Evolutionary conservation across 2,329 filamentous ascomycete species (phyloP), one percentile per base, ranked within the genome.

Genomic region (Aspergillus arachidicola): DNA sequence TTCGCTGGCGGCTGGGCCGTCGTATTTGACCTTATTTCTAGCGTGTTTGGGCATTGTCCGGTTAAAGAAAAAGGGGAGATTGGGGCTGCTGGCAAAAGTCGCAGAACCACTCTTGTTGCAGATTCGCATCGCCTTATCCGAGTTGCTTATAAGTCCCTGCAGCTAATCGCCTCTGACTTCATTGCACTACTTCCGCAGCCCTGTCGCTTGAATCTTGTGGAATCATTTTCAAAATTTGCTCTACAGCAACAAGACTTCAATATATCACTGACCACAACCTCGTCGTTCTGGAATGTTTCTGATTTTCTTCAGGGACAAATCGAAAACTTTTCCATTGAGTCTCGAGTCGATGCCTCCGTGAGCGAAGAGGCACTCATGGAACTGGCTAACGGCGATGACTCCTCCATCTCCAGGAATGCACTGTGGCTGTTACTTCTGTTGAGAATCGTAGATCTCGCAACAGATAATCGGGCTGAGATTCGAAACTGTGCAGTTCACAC

Each of bases 101-200:
- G 67, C 57, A 70, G 69, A 43, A 65, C 64, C 46, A 67, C 67
- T 28, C 66, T 73, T 34, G 66, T 72, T 54, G 71, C 76, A 36
- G 76, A 75, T 56, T 94, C 93, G 14, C 84, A 88, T 51, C 90
- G 89, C 67, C 85, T 98, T 26, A 91, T 97, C 58, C 87, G 93
- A 65, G 90, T 92, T 19, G 91, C 94, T 0, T 99, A 99, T 76
- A 91, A 88, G 67, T 96, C 94, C 2, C 82, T 96, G 14, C 93
- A 98, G 75, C 87, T 99, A 3, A 91, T 99, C 53, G 96, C 94
- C 76, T 97, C 95, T 0, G 95, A 99, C 76, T 99, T 99, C 72
- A 80, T 99, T 38, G 85, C 89, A 16, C 88, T 91, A 7, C 84
- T 89, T 61, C 91, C 87, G 53, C 88, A 87, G 75, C 86, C 83